Percentiles rank a stretch among this genome's conserved stretches.
Conservation (phyloP, 2,329 filamentous ascomycete genomes). For the Neofusicoccum sp. region DNA sequence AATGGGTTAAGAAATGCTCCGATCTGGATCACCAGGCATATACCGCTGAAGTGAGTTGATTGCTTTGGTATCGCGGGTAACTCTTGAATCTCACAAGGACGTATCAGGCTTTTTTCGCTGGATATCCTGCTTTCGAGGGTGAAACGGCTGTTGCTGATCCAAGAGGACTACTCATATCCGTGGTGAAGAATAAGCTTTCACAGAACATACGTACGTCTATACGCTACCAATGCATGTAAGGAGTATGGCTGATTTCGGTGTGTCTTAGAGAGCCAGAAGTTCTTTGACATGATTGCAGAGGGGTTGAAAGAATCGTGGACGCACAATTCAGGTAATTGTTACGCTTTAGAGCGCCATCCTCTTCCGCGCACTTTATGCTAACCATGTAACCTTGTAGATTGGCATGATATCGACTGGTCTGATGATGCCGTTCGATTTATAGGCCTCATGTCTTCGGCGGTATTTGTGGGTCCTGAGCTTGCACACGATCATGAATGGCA, state of each 20-base stretch:
- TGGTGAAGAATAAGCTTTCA: background rate
- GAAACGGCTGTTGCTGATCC: background rate
- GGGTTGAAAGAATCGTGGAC: too few species aligned
- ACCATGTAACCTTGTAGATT: background rate
- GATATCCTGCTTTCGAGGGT: constrained; percentile 2
- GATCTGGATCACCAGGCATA: background rate
- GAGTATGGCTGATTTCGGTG: too few species aligned
- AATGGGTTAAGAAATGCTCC: constrained; percentile 7
- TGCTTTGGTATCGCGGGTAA: too few species aligned
- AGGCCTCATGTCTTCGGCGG: constrained; percentile 6
- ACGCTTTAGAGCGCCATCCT: too few species aligned
- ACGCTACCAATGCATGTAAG: too few species aligned
- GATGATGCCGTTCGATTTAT: background rate
- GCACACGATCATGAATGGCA: constrained; percentile 42
- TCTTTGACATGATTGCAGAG: too few species aligned
- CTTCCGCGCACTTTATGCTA: too few species aligned
- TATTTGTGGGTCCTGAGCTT: constrained; percentile 40
- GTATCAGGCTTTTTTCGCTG: constrained; percentile 1
- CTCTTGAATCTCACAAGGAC: background rate
- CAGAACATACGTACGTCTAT: constrained; percentile 12
- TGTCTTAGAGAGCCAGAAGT: too few species aligned
- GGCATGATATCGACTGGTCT: constrained; percentile 1
- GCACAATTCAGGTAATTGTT: too few species aligned
- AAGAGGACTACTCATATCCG: background rate
- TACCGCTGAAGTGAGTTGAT: background rate